Base-by-base conservation (phyloP, 371 early-diverging fungal species). In the Parasitella parasitica region DNA sequence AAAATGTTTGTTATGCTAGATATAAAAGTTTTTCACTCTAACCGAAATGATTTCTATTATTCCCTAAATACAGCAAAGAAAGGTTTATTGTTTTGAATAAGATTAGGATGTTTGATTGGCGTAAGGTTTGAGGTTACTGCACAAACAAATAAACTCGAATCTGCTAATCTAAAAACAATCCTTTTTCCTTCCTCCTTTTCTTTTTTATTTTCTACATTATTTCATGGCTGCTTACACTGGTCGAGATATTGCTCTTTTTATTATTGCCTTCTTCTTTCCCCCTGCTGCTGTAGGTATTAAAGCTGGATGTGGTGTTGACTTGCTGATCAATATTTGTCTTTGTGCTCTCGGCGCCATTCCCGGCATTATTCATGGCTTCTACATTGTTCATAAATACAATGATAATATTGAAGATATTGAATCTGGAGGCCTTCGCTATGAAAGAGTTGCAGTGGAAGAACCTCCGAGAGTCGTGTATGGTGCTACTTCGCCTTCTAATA, bases 221-320 rank as follows among this genome's bases (percentile, higher is more conserved):
- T 20, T 2, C 26, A 81, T 68, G 67, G 72, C 73, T 50, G 67
- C 78, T 56, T 85, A 83, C 57, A 66, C 78, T 16, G 75, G 78
- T 59, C 63, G 77, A 46, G 86, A 85, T 49, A 82, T 85, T 61
- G 75, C 76, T 34, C 72, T 85, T 35, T 85, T 83, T 54, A 74
- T 83, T 22, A 63, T 88, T 39, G 90, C 87, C 27, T 83, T 92
- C 51, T 81, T 92, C 59, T 78, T 91, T 35, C 92, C 93, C 27
- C 92, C 92, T 16, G 64, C 89, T 16, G 87, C 85, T 12, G 91
- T 88, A 0, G 70, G 83, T 48, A 65, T 86, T 15, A 79, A 85
- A 54, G 73, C 85, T 32, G 91, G 91, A 3, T 89, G 85, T 62
- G 70, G 83, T 16, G 77, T 79, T 15, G 90, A 90, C 68, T 78